phyloP scores from a whole-genome alignment of 345 rosid genomes.

The Firmiana major region DNA sequence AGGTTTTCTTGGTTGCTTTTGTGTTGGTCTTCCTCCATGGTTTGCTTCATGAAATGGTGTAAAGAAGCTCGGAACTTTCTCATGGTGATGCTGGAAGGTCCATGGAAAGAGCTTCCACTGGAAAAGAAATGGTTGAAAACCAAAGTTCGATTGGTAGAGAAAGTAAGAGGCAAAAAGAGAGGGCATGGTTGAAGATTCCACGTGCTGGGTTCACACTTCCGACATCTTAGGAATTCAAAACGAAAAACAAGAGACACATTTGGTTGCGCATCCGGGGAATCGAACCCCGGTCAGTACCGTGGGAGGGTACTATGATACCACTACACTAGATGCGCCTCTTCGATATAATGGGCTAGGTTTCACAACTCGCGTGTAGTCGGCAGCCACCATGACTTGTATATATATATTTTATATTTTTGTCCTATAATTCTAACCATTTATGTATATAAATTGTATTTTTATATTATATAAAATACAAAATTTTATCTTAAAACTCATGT shows the following conservation, averaged over 20 bases:
- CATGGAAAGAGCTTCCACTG: neutral
- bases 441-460: too few species aligned
- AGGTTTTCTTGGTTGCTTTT: neutral
- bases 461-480: too few species aligned
- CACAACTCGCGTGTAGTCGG: too few species aligned
- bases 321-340: conserved; percentile 94
- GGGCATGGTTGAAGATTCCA: neutral
- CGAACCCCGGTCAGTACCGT: conserved; percentile 96
- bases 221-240: too few species aligned
- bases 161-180: neutral
- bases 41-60: conserved; percentile 5
- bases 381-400: too few species aligned
- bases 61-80: neutral
- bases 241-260: too few species aligned
- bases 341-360: too few species aligned
- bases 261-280: conserved; percentile 97
- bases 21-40: neutral
- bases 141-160: neutral
- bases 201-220: too few species aligned
- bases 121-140: neutral
- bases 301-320: conserved; percentile 99
- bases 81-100: neutral
- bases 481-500: too few species aligned
- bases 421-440: too few species aligned
- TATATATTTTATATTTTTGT: too few species aligned